These are phyloP conservation scores for Herpomyces periplanetae DNA, from an alignment of 2,329 filamentous ascomycete genomes.

Conservation along the genomic window DNA sequence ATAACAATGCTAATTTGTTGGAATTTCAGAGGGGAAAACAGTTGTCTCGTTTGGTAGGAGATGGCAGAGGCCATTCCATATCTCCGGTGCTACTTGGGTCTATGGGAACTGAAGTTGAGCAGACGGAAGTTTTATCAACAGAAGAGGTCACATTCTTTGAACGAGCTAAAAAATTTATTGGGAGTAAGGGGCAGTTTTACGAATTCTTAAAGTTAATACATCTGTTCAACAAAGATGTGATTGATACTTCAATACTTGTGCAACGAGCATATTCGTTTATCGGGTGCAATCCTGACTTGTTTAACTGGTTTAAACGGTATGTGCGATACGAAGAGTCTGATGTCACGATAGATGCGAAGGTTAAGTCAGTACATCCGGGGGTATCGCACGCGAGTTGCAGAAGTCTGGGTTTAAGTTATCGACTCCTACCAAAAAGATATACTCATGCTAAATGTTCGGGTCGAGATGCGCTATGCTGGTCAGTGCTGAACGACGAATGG, in stretches of 20 bases:
- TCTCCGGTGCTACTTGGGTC: no score
- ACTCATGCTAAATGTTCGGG: conserved; percentile 29
- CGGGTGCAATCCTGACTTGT: conserved; percentile 51
- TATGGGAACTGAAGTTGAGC: no score
- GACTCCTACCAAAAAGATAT: conserved; percentile 42
- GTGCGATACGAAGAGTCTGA: conserved; percentile 38
- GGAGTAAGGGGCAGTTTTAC: conserved; percentile 62
- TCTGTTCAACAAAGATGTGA: conserved; percentile 63
- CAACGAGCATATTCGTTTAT: conserved; percentile 56
- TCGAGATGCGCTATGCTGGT: conserved; percentile 66
- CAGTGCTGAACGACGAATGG: conserved; percentile 88
- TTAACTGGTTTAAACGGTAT: conserved; percentile 52
- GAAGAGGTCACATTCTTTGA: conserved; percentile 87
- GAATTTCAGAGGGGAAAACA: no score
- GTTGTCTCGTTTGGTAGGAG: no score
- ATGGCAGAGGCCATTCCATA: no score
- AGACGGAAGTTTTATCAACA: no score
- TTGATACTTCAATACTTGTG: conserved; percentile 43
- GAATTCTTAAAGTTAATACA: conserved; percentile 87
- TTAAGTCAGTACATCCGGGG: conserved; percentile 30
- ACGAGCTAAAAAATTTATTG: conserved; percentile 73
- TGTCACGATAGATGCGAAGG: conserved; percentile 34
- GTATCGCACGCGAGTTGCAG: conserved; percentile 86
- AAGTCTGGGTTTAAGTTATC: conserved; percentile 77
- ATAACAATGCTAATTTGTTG: no score